A percentile compares a stretch with the other conserved stretches of the same genome.
Evolutionary conservation across 768 basidiomycete species (phyloP).

Genomic region (Lactarius vividus): DNA sequence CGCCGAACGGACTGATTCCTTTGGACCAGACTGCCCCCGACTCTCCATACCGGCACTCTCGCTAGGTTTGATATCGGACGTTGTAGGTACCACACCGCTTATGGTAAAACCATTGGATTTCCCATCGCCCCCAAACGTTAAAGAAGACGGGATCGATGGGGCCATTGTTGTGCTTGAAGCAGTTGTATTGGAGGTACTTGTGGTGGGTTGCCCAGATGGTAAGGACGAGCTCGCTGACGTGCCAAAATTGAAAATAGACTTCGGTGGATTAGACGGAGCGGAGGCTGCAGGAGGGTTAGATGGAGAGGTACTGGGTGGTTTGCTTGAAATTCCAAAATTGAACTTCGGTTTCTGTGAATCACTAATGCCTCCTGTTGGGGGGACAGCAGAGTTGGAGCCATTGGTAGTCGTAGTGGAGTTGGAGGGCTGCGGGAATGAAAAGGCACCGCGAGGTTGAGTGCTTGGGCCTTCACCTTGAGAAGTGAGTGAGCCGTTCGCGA

Average conservation of each 20-base stretch:
- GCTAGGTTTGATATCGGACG: neutral
- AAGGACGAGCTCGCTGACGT: neutral
- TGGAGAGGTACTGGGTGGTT: conserved; percentile 14
- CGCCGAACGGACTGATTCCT: neutral
- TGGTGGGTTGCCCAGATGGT: conserved; percentile 6
- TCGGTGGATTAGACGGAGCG: conserved; percentile 12
- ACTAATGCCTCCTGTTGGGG: conserved; percentile 6
- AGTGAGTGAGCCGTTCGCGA: conserved; percentile 22
- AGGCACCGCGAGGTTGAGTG: conserved; percentile 3
- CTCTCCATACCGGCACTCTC: neutral
- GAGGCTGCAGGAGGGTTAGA: conserved; percentile 17
- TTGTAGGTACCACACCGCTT: neutral
- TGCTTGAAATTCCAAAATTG: conserved; percentile 27
- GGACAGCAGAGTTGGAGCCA: conserved; percentile 14
- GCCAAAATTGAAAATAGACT: conserved; percentile 14
- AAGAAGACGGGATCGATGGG: neutral
- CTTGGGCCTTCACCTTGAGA: conserved; percentile 1
- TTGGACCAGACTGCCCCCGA: conserved; percentile 8
- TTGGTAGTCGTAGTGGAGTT: neutral
- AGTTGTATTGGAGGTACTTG: conserved; percentile 20
- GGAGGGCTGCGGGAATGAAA: conserved; percentile 10
- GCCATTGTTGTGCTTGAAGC: conserved; percentile 1
- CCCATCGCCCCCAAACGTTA: conserved; percentile 11
- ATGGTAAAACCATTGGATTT: conserved; percentile 4
- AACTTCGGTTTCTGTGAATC: conserved; percentile 26